Evolutionary conservation across 495 filamentous ascomycete genomes (phyloP).

Genomic region (Penicillium taxi): DNA sequence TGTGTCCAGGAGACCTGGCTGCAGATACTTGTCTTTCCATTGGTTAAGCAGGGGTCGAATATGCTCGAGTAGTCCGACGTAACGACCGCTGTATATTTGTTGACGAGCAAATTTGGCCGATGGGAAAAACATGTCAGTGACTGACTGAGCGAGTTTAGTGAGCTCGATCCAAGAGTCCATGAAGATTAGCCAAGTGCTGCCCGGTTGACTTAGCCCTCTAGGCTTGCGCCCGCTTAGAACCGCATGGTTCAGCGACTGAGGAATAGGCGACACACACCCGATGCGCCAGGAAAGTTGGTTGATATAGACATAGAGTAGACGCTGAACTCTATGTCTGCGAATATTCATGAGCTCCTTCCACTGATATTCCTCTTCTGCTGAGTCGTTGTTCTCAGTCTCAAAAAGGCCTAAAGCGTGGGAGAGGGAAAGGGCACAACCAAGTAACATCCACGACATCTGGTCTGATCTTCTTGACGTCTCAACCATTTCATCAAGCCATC

Average conservation of each 20-base stretch:
- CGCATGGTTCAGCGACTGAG: constrained; percentile 40
- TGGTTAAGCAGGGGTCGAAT: constrained; percentile 43
- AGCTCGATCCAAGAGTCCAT: constrained; percentile 49
- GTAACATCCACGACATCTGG: constrained; percentile 51
- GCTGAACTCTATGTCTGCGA: constrained; percentile 37
- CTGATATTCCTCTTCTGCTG: constrained; percentile 19
- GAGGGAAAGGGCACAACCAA: constrained; percentile 44
- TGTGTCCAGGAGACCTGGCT: constrained; percentile 30
- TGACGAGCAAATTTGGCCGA: constrained; percentile 45
- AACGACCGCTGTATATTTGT: constrained; percentile 45
- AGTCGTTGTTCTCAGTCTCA: constrained; percentile 29
- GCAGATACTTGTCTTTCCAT: constrained; percentile 45
- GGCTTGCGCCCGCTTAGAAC: constrained; percentile 29
- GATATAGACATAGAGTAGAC: constrained; percentile 46
- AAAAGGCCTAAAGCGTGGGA: constrained; percentile 46
- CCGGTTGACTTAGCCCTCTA: constrained; percentile 20
- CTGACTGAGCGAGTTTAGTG: constrained; percentile 45
- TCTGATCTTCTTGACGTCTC: constrained; percentile 47
- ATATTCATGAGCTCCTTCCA: constrained; percentile 32
- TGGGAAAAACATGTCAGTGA: constrained; percentile 48
- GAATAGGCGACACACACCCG: constrained; percentile 46
- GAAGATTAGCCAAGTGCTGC: constrained; percentile 35
- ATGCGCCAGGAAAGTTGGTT: constrained; percentile 48
- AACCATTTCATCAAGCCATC: constrained; percentile 42
- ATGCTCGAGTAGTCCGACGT: constrained; percentile 45